phyloP scores from a whole-genome alignment of 169 alveolate genomes.

The Plasmodium fragile region DNA sequence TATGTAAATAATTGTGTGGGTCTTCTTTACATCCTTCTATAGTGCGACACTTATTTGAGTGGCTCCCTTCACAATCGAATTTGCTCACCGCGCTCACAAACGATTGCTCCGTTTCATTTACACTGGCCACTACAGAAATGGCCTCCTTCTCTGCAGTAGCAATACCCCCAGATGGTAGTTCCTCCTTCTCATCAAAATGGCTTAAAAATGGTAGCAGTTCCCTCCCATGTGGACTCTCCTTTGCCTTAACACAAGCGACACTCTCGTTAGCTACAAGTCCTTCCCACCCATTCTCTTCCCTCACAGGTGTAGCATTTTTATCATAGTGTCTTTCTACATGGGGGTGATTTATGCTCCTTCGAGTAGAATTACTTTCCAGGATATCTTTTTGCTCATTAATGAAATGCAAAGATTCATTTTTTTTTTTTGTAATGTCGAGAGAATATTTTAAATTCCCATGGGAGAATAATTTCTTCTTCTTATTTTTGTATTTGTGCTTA shows the following conservation, averaged over 20 bases:
- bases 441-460: background rate
- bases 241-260: background rate
- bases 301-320: background rate
- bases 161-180: background rate
- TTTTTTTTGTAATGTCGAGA: conserved; percentile 19
- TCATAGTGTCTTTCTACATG: background rate
- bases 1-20: background rate
- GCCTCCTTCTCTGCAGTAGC: background rate
- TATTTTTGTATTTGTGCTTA: background rate
- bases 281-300: background rate
- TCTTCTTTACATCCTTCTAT: background rate
- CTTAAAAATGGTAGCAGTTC: conserved; percentile 13
- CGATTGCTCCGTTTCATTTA: background rate
- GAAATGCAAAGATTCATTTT: conserved; percentile 8
- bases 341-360: background rate
- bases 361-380: conserved; percentile 6
- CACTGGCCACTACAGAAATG: background rate
- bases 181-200: conserved; percentile 4
- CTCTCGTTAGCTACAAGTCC: background rate
- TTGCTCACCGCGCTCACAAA: background rate
- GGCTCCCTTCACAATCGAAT: background rate
- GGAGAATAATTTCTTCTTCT: background rate
- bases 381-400: conserved; percentile 5
- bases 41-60: background rate
- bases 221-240: background rate